Percentiles rank a stretch among this genome's conserved stretches.
These are phyloP conservation scores for Yamadazyma mexicana DNA, from an alignment of 1,139 yeast genomes.

Conservation along the genomic window DNA sequence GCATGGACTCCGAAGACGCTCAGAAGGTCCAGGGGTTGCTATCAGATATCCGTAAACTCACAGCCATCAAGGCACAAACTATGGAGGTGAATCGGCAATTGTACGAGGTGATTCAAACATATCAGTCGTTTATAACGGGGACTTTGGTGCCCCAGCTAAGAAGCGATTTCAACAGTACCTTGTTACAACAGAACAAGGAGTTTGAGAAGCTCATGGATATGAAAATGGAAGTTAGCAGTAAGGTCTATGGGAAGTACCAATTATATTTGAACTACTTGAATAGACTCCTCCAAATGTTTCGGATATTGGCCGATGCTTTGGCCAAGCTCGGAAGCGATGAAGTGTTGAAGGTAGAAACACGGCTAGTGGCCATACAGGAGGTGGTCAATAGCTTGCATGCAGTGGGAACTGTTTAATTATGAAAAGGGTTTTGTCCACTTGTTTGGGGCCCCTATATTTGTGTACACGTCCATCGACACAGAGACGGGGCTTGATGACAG, in stretches of 20 bases:
- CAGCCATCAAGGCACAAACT: constrained; percentile 20
- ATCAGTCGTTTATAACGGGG: constrained; percentile 27
- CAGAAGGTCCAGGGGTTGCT: constrained; percentile 20
- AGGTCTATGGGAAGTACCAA: constrained; percentile 19
- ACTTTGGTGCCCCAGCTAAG: constrained; percentile 33
- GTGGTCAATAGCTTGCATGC: no score
- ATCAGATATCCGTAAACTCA: constrained; percentile 27
- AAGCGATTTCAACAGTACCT: constrained; percentile 15
- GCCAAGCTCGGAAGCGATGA: constrained; percentile 10
- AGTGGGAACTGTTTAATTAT: no score
- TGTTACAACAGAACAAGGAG: constrained; percentile 2
- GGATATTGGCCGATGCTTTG: constrained; percentile 12
- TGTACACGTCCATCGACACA: no score
- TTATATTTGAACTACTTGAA: constrained; percentile 16
- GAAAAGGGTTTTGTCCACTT: no score
- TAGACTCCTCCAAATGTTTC: constrained; percentile 12
- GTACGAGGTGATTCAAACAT: constrained; percentile 23
- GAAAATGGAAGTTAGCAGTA: constrained; percentile 12
- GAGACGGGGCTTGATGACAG: no score
- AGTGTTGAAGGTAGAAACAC: constrained; percentile 9
- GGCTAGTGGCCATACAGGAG: constrained; percentile 10
- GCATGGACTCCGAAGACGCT: constrained; percentile 11
- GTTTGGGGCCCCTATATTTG: no score
- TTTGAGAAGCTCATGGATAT: constrained; percentile 15
- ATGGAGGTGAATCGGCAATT: constrained; percentile 24